These are phyloP conservation scores for Penicillium dipodomyicola DNA, from an alignment of 495 filamentous ascomycete genomes.

Conservation along the genomic window DNA sequence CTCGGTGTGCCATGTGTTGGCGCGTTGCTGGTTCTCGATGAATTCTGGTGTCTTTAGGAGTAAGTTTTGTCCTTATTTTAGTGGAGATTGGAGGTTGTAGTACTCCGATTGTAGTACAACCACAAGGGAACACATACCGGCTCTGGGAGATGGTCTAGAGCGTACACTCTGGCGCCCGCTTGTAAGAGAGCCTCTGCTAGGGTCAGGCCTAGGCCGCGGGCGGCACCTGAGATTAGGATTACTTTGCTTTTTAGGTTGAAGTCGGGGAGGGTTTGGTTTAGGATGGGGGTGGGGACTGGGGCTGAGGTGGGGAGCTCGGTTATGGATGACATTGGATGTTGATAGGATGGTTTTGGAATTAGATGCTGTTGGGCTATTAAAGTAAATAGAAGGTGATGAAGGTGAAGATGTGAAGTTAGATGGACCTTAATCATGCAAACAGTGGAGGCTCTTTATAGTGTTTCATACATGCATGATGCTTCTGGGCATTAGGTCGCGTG, in stretches of 20 bases:
- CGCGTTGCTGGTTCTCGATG: conserved; percentile 60
- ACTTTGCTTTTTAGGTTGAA: conserved; percentile 77
- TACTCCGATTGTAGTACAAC: conserved; percentile 17
- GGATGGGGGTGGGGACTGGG: background rate
- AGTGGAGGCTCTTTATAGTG: background rate
- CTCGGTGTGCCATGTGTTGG: conserved; percentile 64
- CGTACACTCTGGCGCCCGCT: conserved; percentile 68
- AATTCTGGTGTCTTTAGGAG: conserved; percentile 54
- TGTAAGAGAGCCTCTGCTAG: conserved; percentile 76
- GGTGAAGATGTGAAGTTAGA: background rate
- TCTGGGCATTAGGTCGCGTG: background rate
- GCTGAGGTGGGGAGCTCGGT: background rate
- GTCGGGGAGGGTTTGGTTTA: conserved; percentile 54
- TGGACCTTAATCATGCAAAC: background rate
- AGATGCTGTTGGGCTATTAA: background rate
- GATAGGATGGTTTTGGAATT: no score
- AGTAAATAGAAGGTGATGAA: background rate
- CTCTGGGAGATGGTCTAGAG: conserved; percentile 45
- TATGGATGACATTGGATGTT: background rate
- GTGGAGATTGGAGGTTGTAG: conserved; percentile 9
- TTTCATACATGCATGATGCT: background rate
- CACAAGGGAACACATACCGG: conserved; percentile 26
- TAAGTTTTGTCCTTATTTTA: conserved; percentile 26
- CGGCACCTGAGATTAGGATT: conserved; percentile 74
- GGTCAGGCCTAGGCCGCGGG: conserved; percentile 75